Conservation (phyloP, 805 yeast genomes). For the Ogataea neopini region DNA sequence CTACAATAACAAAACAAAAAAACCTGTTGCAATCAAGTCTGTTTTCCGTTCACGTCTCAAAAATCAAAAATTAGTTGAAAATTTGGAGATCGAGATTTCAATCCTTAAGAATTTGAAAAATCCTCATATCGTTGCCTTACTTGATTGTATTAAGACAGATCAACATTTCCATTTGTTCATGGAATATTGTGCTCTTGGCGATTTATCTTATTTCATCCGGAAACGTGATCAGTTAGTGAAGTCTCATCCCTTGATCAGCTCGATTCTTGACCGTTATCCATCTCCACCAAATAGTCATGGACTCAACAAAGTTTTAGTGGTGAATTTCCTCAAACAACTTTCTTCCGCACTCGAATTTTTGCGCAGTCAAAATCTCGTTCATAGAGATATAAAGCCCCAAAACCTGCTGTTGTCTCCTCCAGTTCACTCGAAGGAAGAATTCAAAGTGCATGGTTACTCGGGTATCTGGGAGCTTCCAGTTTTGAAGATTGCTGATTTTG, state of each 20-base stretch:
- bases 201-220: conserved; percentile 82
- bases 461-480: conserved; percentile 91
- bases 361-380: conserved; percentile 82
- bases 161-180: conserved; percentile 82
- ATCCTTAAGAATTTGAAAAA: conserved; percentile 86
- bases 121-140: conserved; percentile 86
- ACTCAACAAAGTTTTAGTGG: conserved; percentile 70
- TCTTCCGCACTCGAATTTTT: conserved; percentile 82
- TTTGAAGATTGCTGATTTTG: conserved; percentile 94
- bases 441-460: conserved; percentile 56
- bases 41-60: conserved; percentile 80
- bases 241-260: conserved; percentile 76
- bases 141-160: conserved; percentile 79
- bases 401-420: conserved; percentile 85
- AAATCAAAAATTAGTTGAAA: conserved; percentile 85
- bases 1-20: conserved; percentile 48
- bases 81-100: conserved; percentile 88
- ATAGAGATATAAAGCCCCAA: conserved; percentile 95
- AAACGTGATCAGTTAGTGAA: conserved; percentile 68
- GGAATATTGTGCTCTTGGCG: conserved; percentile 97
- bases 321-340: conserved; percentile 85
- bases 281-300: conserved; percentile 77
- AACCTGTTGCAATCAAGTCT: conserved; percentile 84
- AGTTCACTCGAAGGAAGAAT: conserved; percentile 58
- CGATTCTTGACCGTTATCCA: conserved; percentile 79